Evolutionary conservation across 192 early-diverging fungal genomes (phyloP).

Genomic region (Geranomyces variabilis): DNA sequence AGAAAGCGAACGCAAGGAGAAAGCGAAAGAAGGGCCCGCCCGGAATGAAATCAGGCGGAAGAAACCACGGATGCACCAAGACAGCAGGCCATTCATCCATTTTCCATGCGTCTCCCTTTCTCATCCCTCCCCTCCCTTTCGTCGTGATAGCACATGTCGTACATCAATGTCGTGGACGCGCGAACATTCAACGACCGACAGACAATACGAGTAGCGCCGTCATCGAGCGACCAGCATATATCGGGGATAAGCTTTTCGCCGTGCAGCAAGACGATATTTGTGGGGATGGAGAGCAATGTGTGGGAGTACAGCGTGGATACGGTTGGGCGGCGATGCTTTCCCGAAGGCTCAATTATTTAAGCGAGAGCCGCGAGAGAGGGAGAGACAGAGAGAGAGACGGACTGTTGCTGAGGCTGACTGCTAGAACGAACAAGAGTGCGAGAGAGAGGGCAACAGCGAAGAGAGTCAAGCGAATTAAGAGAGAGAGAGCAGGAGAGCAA

Average conservation of each 20-base stretch:
- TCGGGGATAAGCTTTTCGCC: conserved; percentile 83
- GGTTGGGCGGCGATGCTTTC: conserved; percentile 76
- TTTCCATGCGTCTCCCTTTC: background rate
- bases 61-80: too few species aligned
- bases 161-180: conserved; percentile 89
- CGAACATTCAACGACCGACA: conserved; percentile 83
- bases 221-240: conserved; percentile 74
- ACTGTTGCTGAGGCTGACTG: too few species aligned
- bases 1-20: too few species aligned
- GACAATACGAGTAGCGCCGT: conserved; percentile 74
- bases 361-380: background rate
- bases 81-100: too few species aligned
- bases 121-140: background rate
- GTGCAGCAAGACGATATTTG: conserved; percentile 82
- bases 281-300: conserved; percentile 82
- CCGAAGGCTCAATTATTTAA: conserved; percentile 76
- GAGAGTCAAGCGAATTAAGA: too few species aligned
- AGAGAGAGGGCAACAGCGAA: too few species aligned
- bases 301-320: conserved; percentile 85
- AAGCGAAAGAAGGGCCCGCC: too few species aligned
- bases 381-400: too few species aligned
- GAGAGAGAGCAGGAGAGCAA: too few species aligned
- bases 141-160: conserved; percentile 81
- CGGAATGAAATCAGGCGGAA: too few species aligned
- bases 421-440: too few species aligned